Percentiles rank a stretch among this genome's conserved stretches.
These are phyloP conservation scores for Boletus rufocinnamomeus DNA, from an alignment of 768 basidiomycete genomes.

Conservation along the genomic window DNA sequence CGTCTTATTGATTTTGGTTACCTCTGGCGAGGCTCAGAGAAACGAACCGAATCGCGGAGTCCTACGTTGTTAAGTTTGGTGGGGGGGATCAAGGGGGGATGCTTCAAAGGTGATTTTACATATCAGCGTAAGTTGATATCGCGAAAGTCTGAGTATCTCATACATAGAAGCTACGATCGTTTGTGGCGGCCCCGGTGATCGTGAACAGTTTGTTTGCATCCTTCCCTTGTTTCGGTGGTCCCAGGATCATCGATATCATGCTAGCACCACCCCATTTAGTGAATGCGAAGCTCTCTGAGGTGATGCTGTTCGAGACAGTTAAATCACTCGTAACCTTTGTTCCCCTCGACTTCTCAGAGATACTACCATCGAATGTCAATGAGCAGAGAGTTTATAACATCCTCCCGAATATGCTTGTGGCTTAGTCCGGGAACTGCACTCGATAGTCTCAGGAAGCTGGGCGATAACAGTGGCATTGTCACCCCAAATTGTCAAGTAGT, in stretches of 20 bases:
- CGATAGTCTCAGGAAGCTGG: background rate
- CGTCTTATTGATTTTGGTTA: background rate
- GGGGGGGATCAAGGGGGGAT: too few species aligned
- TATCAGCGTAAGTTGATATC: background rate
- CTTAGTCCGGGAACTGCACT: background rate
- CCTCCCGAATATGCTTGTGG: background rate
- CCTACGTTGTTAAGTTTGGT: background rate
- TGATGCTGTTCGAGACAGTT: background rate
- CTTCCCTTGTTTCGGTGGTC: too few species aligned
- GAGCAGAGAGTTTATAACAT: background rate
- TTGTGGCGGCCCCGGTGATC: background rate
- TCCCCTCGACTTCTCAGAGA: background rate
- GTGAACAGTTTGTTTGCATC: background rate
- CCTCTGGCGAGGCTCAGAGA: background rate
- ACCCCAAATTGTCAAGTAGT: background rate
- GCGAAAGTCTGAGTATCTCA: background rate
- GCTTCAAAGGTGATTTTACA: background rate
- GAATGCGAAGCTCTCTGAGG: background rate
- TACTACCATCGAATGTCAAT: background rate
- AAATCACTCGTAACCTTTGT: background rate
- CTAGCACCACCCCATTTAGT: too few species aligned
- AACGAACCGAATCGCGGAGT: background rate
- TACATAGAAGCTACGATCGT: too few species aligned
- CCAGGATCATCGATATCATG: background rate
- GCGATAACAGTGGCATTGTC: background rate